These are phyloP conservation scores for Pontederia paniculata DNA, from an alignment of 176 grass and related monocot species.

Conservation along the genomic window DNA sequence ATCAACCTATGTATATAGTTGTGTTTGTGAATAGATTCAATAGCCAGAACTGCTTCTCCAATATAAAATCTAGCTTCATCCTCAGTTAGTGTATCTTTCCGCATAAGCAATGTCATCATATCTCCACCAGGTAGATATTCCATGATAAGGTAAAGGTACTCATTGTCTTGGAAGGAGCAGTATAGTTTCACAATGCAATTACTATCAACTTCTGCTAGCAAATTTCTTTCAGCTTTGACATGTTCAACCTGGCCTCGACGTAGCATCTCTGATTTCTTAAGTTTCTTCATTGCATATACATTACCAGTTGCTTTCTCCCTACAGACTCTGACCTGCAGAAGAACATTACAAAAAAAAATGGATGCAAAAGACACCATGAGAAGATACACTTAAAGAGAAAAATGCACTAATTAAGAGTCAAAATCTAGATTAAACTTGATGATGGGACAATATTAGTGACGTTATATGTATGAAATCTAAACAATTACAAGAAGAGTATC, in stretches of 20 bases:
- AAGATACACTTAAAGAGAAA: neutral
- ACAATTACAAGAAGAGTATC: no score
- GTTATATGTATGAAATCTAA: no score
- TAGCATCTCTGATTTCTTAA: slow-evolving; percentile 96
- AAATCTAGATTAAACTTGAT: no score
- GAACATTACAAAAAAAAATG: neutral
- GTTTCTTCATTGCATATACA: slow-evolving; percentile 98
- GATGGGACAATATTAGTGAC: no score
- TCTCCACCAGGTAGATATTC: slow-evolving; percentile 96
- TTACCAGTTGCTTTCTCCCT: slow-evolving; percentile 79
- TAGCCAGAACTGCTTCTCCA: slow-evolving; percentile 80
- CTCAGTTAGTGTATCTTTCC: slow-evolving; percentile 84
- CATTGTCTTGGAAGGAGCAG: slow-evolving; percentile 89
- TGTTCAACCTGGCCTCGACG: slow-evolving; percentile 97
- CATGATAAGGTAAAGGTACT: slow-evolving; percentile 95
- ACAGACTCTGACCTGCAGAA: slow-evolving; percentile 84
- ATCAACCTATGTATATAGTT: slow-evolving; percentile 91
- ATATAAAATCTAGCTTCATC: slow-evolving; percentile 87
- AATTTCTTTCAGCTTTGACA: slow-evolving; percentile 97
- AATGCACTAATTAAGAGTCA: no score
- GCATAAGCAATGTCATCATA: slow-evolving; percentile 97
- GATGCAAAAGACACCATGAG: neutral
- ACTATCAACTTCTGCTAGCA: slow-evolving; percentile 91
- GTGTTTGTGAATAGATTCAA: slow-evolving; percentile 87
- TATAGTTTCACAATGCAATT: slow-evolving; percentile 94